Evolutionary conservation across 306 rosid genomes (phyloP).

Genomic region (Vachellia collinsii): DNA sequence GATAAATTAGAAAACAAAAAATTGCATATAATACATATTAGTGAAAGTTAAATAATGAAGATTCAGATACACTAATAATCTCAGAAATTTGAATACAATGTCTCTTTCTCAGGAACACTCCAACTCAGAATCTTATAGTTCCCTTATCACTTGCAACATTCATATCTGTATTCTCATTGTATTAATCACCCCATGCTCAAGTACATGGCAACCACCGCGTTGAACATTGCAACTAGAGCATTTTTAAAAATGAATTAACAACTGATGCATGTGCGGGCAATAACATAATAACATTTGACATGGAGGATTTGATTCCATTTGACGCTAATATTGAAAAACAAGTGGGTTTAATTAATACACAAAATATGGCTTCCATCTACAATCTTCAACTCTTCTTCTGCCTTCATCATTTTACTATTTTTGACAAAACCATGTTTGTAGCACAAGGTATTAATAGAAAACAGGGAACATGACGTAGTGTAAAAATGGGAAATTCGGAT

Average conservation of each 20-base stretch:
- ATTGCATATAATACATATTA: neutral
- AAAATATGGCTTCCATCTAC: neutral
- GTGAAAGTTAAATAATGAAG: neutral
- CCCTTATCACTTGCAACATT: neutral
- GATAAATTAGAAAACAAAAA: neutral
- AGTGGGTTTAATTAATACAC: neutral
- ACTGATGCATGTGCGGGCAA: neutral
- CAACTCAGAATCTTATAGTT: neutral
- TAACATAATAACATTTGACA: neutral
- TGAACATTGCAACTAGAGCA: neutral
- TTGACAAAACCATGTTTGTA: no score
- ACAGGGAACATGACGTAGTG: no score
- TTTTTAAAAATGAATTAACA: neutral
- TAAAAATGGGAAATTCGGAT: neutral
- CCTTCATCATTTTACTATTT: no score
- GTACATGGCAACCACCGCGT: neutral
- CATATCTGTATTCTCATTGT: neutral
- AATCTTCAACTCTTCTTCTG: no score
- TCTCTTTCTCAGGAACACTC: neutral
- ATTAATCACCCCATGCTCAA: neutral
- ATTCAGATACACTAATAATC: neutral
- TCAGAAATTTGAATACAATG: neutral
- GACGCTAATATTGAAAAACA: neutral
- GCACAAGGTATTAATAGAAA: no score
- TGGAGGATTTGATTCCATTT: neutral